Percentiles rank a stretch among this genome's conserved stretches.
Conservation (phyloP, 805 yeast species). For the Zygosaccharomyces kombuchaensis region DNA sequence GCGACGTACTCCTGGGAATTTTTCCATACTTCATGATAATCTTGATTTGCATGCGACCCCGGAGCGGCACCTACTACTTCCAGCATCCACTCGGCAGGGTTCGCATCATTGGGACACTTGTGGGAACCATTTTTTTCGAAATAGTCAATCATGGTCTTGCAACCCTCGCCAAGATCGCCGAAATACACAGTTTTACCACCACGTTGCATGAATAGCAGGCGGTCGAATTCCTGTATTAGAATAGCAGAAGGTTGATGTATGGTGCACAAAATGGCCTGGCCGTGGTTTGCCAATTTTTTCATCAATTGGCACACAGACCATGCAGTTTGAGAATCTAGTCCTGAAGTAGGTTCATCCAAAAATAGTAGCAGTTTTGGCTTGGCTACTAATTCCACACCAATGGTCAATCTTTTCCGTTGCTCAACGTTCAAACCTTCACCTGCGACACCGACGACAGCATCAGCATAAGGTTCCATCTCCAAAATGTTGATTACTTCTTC, state of each 20-base stretch:
- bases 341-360: constrained; percentile 67
- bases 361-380: constrained; percentile 57
- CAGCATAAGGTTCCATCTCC: constrained; percentile 62
- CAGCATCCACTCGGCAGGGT: constrained; percentile 92
- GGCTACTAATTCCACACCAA: constrained; percentile 65
- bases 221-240: constrained; percentile 71
- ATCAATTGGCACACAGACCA: constrained; percentile 61
- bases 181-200: constrained; percentile 76
- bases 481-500: constrained; percentile 59
- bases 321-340: constrained; percentile 64
- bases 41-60: constrained; percentile 67
- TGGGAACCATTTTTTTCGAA: constrained; percentile 64
- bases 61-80: constrained; percentile 82
- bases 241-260: constrained; percentile 86
- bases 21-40: constrained; percentile 74
- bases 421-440: constrained; percentile 67
- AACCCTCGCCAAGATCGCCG: constrained; percentile 62
- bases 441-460: constrained; percentile 69
- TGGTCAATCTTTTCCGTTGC: constrained; percentile 57
- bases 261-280: constrained; percentile 66
- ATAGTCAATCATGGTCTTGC: constrained; percentile 54
- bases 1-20: constrained; percentile 57
- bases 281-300: constrained; percentile 55
- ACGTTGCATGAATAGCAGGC: constrained; percentile 60
- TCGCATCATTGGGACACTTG: constrained; percentile 62